Percentiles rank a stretch among this genome's conserved stretches.
Evolutionary conservation across 2,329 filamentous ascomycete genomes (phyloP).

Genomic region (Sordariomycetes sp.): DNA sequence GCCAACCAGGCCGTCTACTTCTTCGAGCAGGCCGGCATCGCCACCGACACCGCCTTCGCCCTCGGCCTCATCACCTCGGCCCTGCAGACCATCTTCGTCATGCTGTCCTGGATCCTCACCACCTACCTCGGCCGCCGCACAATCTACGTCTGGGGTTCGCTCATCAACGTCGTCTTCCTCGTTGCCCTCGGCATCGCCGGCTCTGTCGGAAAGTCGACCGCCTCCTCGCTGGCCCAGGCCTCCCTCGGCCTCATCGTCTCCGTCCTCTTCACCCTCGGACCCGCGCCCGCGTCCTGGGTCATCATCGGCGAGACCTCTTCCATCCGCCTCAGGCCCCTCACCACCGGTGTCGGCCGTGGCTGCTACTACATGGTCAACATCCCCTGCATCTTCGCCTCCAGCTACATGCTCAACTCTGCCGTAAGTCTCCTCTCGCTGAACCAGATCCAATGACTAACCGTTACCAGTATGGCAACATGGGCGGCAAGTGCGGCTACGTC

Average conservation of each 20-base stretch:
- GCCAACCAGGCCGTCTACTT: conserved; percentile 55
- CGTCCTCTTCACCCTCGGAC: conserved; percentile 53
- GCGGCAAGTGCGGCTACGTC: conserved; percentile 49
- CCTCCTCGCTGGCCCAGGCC: conserved; percentile 45
- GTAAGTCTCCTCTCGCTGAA: conserved; percentile 15
- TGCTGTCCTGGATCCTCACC: conserved; percentile 59
- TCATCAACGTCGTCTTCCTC: conserved; percentile 43
- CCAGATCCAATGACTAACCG: conserved; percentile 5
- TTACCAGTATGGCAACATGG: conserved; percentile 29
- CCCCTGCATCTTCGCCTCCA: conserved; percentile 54
- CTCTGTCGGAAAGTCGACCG: conserved; percentile 30
- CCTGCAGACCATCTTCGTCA: conserved; percentile 52
- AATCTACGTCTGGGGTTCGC: conserved; percentile 54
- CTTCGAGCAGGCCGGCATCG: conserved; percentile 51
- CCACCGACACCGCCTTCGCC: conserved; percentile 43
- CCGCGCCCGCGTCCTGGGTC: conserved; percentile 55
- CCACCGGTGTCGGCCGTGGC: conserved; percentile 54
- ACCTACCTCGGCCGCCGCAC: conserved; percentile 53
- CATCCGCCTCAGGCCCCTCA: conserved; percentile 55
- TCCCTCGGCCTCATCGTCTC: conserved; percentile 56
- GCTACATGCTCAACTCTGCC: conserved; percentile 50
- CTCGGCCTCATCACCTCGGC: conserved; percentile 56
- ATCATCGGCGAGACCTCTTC: conserved; percentile 60
- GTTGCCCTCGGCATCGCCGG: conserved; percentile 50
- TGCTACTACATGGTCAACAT: conserved; percentile 57